These are phyloP conservation scores for Tillandsia fasciculata DNA, from an alignment of 176 grass and related monocot genomes.

Conservation along the genomic window DNA sequence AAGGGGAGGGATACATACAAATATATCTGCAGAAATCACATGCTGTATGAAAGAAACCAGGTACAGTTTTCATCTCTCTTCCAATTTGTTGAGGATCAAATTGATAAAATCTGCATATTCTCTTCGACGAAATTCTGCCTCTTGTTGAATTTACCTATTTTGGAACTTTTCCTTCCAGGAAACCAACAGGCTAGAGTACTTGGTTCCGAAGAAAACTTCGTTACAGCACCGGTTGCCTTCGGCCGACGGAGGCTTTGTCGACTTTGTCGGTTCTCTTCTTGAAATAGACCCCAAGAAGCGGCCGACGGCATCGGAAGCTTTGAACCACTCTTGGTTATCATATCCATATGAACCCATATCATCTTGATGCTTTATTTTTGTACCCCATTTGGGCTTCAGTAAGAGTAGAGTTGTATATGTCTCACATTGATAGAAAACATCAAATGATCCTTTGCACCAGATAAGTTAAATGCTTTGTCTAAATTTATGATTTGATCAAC, in stretches of 20 bases:
- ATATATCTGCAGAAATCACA: conserved; percentile 93
- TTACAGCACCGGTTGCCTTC: conserved; percentile 13
- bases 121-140: too few species aligned
- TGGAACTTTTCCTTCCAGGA: conserved; percentile 5
- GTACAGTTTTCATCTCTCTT: conserved; percentile 25
- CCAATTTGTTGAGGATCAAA: too few species aligned
- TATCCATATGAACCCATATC: conserved; percentile 15
- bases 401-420: too few species aligned
- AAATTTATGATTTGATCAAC: too few species aligned
- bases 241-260: conserved; percentile 16
- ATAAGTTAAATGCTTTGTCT: too few species aligned
- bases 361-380: too few species aligned
- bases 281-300: conserved; percentile 21
- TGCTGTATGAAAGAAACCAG: conserved; percentile 98
- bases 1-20: conserved; percentile 90
- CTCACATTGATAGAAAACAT: too few species aligned
- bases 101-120: too few species aligned
- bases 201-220: conserved; percentile 21
- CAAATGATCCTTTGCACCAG: too few species aligned
- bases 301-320: conserved; percentile 16
- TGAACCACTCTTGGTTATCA: conserved; percentile 20
- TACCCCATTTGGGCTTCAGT: too few species aligned
- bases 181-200: conserved; percentile 18
- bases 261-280: conserved; percentile 17
- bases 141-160: too few species aligned